phyloP scores from a whole-genome alignment of 495 filamentous ascomycete genomes.

The Penicillium argentinense region DNA sequence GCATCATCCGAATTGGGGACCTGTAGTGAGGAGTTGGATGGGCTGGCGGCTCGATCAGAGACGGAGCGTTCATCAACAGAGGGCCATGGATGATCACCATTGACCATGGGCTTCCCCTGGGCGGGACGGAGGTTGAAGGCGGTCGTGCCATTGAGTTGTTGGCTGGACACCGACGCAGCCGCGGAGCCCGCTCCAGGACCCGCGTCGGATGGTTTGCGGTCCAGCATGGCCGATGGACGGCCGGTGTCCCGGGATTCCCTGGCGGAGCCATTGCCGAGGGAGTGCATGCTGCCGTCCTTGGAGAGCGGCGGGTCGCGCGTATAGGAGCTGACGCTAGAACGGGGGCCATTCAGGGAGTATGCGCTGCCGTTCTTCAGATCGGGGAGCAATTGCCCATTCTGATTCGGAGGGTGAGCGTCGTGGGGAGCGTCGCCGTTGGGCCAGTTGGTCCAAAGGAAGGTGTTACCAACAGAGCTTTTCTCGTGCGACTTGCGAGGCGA shows the following conservation, averaged over 20 bases:
- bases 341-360: constrained; percentile 48
- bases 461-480: constrained; percentile 47
- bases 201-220: constrained; percentile 36
- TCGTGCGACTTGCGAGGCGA: constrained; percentile 44
- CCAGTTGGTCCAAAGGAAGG: constrained; percentile 51
- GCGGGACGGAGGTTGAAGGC: constrained; percentile 22
- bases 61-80: constrained; percentile 34
- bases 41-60: constrained; percentile 30
- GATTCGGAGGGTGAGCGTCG: constrained; percentile 34
- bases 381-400: constrained; percentile 35
- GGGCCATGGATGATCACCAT: constrained; percentile 39
- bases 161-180: constrained; percentile 26
- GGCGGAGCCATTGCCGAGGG: constrained; percentile 45
- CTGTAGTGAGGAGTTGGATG: constrained; percentile 31
- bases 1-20: constrained; percentile 36
- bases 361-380: constrained; percentile 44
- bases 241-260: constrained; percentile 42
- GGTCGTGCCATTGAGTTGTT: constrained; percentile 36
- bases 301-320: constrained; percentile 49
- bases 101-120: constrained; percentile 38
- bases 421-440: constrained; percentile 42
- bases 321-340: constrained; percentile 50
- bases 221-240: constrained; percentile 38
- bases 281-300: constrained; percentile 54
- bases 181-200: constrained; percentile 33